Conservation (phyloP, 83 land plant species). For the Picea abies region DNA sequence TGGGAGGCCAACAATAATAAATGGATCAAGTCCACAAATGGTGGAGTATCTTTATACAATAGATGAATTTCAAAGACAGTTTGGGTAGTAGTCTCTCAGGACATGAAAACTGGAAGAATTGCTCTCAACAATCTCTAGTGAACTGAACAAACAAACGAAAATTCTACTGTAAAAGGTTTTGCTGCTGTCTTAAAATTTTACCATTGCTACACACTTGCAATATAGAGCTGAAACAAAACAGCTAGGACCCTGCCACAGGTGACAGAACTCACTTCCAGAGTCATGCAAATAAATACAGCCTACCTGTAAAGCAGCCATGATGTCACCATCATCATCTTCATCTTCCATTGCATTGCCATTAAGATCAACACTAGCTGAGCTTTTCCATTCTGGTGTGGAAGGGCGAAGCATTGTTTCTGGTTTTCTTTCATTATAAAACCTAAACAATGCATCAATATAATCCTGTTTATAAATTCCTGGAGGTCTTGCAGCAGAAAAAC, state of each 20-base stretch:
- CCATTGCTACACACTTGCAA: neutral
- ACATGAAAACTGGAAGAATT: too few relatives aligned
- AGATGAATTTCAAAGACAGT: neutral
- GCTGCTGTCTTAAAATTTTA: neutral
- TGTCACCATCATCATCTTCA: conserved; percentile 84
- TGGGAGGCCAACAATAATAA: too few relatives aligned
- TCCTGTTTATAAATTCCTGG: conserved; percentile 96
- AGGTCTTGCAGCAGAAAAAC: conserved; percentile 87
- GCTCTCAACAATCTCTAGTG: too few relatives aligned
- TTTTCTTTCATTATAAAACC: conserved; percentile 82
- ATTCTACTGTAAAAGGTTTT: too few relatives aligned
- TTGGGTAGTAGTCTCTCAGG: neutral
- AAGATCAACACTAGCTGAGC: conserved; percentile 80
- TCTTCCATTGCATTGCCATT: conserved; percentile 86
- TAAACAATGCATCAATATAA: conserved; percentile 81
- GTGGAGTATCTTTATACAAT: neutral
- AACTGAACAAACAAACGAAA: too few relatives aligned
- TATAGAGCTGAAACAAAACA: neutral
- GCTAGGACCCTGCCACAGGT: neutral
- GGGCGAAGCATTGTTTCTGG: conserved; percentile 73
- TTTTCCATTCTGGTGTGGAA: conserved; percentile 95
- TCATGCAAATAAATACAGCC: conserved; percentile 1
- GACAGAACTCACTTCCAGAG: neutral
- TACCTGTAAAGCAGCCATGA: conserved; percentile 63
- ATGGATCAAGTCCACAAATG: neutral